Evolutionary conservation across 2,329 filamentous ascomycete genomes (phyloP).

Genomic region (Rhinocladiella mackenziei): DNA sequence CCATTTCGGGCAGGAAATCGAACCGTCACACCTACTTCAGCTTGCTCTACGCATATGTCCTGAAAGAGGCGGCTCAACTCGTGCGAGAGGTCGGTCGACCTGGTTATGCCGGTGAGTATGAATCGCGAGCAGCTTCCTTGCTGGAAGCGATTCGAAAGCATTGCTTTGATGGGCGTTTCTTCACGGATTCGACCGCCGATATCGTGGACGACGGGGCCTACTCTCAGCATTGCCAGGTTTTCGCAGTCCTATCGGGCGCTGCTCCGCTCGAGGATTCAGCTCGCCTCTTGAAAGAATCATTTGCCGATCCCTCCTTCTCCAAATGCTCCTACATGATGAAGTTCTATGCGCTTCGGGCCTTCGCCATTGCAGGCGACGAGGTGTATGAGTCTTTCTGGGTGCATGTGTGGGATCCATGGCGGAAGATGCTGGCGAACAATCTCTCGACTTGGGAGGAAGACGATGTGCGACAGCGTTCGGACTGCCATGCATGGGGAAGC

Average conservation of each 20-base stretch:
- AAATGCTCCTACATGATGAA: background rate
- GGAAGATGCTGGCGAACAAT: background rate
- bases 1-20: background rate
- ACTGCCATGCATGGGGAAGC: constrained; percentile 2
- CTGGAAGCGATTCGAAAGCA: background rate
- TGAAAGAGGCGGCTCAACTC: background rate
- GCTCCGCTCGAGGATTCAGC: background rate
- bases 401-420: constrained; percentile 1
- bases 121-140: background rate
- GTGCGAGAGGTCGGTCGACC: background rate
- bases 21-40: background rate
- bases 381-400: background rate
- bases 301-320: background rate
- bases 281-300: background rate
- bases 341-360: background rate
- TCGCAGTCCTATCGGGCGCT: background rate
- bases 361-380: background rate
- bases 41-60: background rate
- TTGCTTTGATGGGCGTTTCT: background rate
- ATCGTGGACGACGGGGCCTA: background rate
- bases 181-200: background rate
- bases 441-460: constrained; percentile 4
- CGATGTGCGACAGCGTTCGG: background rate
- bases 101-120: background rate
- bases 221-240: constrained; percentile 2